Evolutionary conservation across 208 protist species (phyloP).

Genomic region (Angomonas deanei): DNA sequence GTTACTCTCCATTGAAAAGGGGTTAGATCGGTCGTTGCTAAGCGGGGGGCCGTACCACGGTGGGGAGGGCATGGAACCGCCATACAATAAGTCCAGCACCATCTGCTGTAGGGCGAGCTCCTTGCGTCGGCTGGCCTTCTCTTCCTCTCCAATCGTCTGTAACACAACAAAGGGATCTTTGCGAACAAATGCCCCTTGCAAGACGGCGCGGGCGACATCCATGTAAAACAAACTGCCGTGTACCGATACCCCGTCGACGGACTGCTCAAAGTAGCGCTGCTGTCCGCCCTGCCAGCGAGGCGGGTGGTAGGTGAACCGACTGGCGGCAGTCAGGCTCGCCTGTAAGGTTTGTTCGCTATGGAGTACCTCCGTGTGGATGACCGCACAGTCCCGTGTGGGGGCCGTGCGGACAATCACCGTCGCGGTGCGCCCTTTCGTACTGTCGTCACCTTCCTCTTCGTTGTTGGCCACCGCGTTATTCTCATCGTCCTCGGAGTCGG

Average conservation of each 20-base stretch:
- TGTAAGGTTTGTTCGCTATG: not conserved
- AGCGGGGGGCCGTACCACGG: not conserved
- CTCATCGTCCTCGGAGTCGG: not conserved
- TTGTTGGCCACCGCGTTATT: not conserved
- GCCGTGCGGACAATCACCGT: not conserved
- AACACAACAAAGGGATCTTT: not conserved
- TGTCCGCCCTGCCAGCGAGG: not conserved
- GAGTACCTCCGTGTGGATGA: not conserved
- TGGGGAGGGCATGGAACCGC: not conserved
- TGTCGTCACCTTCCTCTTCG: constrained; percentile 11
- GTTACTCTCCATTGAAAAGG: not conserved
- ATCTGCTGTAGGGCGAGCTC: not conserved
- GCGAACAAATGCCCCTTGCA: not conserved
- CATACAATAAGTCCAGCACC: not conserved
- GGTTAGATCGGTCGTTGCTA: not conserved
- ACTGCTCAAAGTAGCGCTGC: not conserved
- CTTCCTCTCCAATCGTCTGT: not conserved
- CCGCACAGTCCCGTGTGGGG: not conserved
- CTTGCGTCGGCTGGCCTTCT: not conserved
- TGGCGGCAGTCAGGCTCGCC: not conserved
- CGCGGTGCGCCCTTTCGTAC: not conserved
- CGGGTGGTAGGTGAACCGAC: not conserved
- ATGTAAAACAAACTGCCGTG: not conserved
- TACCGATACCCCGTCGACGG: not conserved
- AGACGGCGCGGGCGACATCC: not conserved